These are phyloP conservation scores for Exophiala xenobiotica DNA, from an alignment of 2,329 filamentous ascomycete species.

Conservation along the genomic window DNA sequence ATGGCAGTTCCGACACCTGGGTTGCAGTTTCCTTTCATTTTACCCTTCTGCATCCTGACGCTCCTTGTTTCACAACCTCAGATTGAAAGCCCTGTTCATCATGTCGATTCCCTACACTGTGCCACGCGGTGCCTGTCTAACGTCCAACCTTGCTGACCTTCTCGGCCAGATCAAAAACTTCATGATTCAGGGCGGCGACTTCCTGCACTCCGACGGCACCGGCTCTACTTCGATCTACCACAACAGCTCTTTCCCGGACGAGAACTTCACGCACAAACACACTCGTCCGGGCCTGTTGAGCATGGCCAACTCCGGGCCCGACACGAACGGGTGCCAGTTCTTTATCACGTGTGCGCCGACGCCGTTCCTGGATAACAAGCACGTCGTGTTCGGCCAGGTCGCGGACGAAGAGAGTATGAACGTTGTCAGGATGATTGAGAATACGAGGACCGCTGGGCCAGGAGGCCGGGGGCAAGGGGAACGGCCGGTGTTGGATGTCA, in stretches of 20 bases:
- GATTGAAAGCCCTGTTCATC: no score
- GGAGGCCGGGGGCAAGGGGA: constrained; percentile 48
- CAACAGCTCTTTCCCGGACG: constrained; percentile 78
- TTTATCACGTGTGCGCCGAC: constrained; percentile 91
- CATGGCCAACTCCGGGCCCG: constrained; percentile 94
- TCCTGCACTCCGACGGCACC: constrained; percentile 88
- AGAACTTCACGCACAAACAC: constrained; percentile 82
- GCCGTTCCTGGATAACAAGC: constrained; percentile 86
- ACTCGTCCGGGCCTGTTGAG: constrained; percentile 76
- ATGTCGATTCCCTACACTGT: no score
- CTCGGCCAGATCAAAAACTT: constrained; percentile 94
- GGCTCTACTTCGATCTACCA: constrained; percentile 88
- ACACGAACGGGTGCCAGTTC: constrained; percentile 95
- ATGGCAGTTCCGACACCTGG: no score
- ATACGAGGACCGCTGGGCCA: constrained; percentile 72
- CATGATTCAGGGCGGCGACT: constrained; percentile 97
- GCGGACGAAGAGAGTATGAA: constrained; percentile 74
- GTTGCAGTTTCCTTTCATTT: no score
- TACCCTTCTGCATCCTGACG: no score
- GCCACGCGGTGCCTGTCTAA: no score
- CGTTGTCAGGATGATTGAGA: constrained; percentile 87
- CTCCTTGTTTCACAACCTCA: no score
- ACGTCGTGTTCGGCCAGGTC: constrained; percentile 93
- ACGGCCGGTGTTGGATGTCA: constrained; percentile 79
- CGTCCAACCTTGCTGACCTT: no score